phyloP scores from a whole-genome alignment of 371 early-diverging fungal genomes.

The Haplosporangium sp. region DNA sequence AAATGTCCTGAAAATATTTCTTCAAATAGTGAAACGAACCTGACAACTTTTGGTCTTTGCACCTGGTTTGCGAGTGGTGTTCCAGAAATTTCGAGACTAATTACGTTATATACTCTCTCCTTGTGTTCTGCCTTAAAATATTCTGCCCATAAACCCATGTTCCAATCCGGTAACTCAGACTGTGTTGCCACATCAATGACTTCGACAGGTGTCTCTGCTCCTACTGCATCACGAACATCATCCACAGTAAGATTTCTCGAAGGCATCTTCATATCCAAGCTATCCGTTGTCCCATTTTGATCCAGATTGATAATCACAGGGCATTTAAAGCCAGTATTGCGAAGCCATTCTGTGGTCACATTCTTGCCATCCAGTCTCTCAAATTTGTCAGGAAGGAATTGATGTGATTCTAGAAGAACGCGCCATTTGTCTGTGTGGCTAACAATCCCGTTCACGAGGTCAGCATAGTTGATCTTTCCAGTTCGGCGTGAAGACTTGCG shows the following conservation, averaged over 20 bases:
- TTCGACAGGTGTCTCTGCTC: constrained; percentile 54
- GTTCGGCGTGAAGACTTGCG: constrained; percentile 73
- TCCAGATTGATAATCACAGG: constrained; percentile 68
- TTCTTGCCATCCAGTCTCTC: constrained; percentile 64
- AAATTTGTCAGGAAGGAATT: constrained; percentile 70
- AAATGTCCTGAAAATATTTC: not conserved
- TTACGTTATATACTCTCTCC: constrained; percentile 85
- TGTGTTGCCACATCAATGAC: constrained; percentile 86
- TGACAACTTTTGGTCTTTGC: constrained; percentile 80
- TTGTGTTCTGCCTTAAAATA: constrained; percentile 76
- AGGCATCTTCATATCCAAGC: constrained; percentile 90
- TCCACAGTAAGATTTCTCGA: constrained; percentile 67
- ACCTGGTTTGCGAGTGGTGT: constrained; percentile 76
- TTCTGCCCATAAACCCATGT: constrained; percentile 84
- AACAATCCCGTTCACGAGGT: constrained; percentile 76
- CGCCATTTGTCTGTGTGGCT: constrained; percentile 76
- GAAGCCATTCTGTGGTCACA: constrained; percentile 67
- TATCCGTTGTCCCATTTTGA: constrained; percentile 50
- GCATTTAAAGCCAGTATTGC: constrained; percentile 66
- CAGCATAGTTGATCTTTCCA: constrained; percentile 74
- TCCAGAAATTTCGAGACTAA: constrained; percentile 87
- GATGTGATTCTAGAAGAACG: constrained; percentile 66
- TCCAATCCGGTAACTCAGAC: constrained; percentile 79
- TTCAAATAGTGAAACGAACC: constrained; percentile 47
- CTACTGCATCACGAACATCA: constrained; percentile 77